phyloP scores from a whole-genome alignment of 2,329 filamentous ascomycete genomes.

The Xylaria multiplex region DNA sequence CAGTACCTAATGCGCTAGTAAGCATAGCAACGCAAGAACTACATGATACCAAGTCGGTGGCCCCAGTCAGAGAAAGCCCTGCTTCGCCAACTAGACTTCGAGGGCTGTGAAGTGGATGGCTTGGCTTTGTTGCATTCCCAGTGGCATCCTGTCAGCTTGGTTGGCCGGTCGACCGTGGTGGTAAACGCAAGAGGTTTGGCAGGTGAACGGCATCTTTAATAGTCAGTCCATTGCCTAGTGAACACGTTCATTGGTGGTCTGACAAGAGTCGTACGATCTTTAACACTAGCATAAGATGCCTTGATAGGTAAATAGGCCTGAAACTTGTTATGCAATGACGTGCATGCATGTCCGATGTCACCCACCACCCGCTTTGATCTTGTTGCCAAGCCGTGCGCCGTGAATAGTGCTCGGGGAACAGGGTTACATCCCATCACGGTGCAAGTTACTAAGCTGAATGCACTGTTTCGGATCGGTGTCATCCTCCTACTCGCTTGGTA shows the following conservation, averaged over 20 bases:
- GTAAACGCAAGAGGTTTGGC: slow-evolving; percentile 3
- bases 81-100: too few relatives aligned
- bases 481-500: not conserved
- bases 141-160: not conserved
- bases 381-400: not conserved
- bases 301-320: not conserved
- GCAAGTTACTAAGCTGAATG: slow-evolving; percentile 5
- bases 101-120: not conserved
- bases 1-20: too few relatives aligned
- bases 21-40: too few relatives aligned
- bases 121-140: not conserved
- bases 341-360: slow-evolving; percentile 7
- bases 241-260: slow-evolving; percentile 8
- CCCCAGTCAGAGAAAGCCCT: too few relatives aligned
- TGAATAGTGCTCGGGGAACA: slow-evolving; percentile 5
- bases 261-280: slow-evolving; percentile 11
- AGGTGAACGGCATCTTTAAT: slow-evolving; percentile 2
- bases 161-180: slow-evolving; percentile 13
- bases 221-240: not conserved
- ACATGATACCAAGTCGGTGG: too few relatives aligned
- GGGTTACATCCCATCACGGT: slow-evolving; percentile 9
- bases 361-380: slow-evolving; percentile 8
- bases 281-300: slow-evolving; percentile 1
- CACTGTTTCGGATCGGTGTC: slow-evolving; percentile 15
- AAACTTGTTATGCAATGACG: slow-evolving; percentile 8